These are phyloP conservation scores for Ambrosiella beaveri DNA, from an alignment of 2,329 filamentous ascomycete species.

Conservation along the genomic window DNA sequence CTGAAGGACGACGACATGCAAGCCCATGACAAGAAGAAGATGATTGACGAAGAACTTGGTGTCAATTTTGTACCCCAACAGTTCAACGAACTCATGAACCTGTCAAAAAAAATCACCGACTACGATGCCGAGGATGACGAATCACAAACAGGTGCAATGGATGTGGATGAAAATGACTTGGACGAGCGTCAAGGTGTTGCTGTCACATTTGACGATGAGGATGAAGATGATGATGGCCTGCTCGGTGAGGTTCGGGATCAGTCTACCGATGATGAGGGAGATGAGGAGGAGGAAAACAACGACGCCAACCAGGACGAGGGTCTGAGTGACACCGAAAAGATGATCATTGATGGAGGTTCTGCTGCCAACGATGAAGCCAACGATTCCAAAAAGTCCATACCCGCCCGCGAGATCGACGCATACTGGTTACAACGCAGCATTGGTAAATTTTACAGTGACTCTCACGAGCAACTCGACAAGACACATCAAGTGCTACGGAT, in stretches of 20 bases:
- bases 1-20: constrained; percentile 92
- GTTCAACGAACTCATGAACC: constrained; percentile 90
- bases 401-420: constrained; percentile 82
- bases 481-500: constrained; percentile 70
- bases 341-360: constrained; percentile 61
- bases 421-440: constrained; percentile 95
- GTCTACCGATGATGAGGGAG: constrained; percentile 65
- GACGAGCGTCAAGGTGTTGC: constrained; percentile 94
- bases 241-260: constrained; percentile 80
- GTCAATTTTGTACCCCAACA: constrained; percentile 66
- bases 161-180: constrained; percentile 52
- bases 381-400: constrained; percentile 45
- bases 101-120: constrained; percentile 97
- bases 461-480: constrained; percentile 86
- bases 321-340: constrained; percentile 50
- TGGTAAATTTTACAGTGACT: constrained; percentile 72
- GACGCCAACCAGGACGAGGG: constrained; percentile 26
- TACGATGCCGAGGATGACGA: constrained; percentile 92
- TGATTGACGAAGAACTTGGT: constrained; percentile 87
- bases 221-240: constrained; percentile 63
- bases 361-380: constrained; percentile 25
- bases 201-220: constrained; percentile 85
- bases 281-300: constrained; percentile 35
- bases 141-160: constrained; percentile 12
- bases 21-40: constrained; percentile 96